A percentile compares a stretch with the other conserved stretches of the same genome.
Conservation (phyloP, 345 rosid genomes). For the Syzygium jambos region DNA sequence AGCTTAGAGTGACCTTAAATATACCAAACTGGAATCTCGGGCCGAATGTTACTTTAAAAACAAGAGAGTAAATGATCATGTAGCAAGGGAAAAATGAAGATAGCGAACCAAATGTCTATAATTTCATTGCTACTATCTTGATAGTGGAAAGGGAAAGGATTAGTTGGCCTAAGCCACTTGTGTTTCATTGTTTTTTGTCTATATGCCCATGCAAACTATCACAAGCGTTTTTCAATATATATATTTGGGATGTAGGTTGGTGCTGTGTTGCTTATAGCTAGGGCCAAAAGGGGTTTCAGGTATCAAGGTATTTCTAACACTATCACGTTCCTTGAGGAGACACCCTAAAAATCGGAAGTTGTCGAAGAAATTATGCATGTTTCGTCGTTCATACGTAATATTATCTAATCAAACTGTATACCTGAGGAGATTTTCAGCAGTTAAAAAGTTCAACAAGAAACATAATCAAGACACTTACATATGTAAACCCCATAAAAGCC, state of each 20-base stretch:
- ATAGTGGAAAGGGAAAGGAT: neutral
- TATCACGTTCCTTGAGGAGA: neutral
- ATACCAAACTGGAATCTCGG: neutral
- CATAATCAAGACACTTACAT: conserved; percentile 30
- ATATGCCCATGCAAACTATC: neutral
- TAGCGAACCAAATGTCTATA: neutral
- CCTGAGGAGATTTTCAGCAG: conserved; percentile 3
- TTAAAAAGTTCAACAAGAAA: neutral
- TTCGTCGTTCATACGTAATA: neutral
- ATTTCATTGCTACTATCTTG: neutral
- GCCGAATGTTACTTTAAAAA: neutral
- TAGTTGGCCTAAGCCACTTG: neutral
- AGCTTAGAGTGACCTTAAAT: neutral
- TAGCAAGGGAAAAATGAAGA: neutral
- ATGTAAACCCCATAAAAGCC: conserved; percentile 73
- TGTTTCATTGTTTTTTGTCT: neutral
- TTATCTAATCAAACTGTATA: neutral
- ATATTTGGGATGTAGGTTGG: neutral
- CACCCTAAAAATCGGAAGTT: neutral
- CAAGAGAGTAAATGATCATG: neutral
- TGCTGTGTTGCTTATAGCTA: neutral
- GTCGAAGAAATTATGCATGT: neutral
- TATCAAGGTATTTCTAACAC: neutral
- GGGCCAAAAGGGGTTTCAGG: neutral
- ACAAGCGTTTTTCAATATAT: neutral